Evolutionary conservation across 495 filamentous ascomycete species (phyloP).

Genomic region (Penicillium steckii): DNA sequence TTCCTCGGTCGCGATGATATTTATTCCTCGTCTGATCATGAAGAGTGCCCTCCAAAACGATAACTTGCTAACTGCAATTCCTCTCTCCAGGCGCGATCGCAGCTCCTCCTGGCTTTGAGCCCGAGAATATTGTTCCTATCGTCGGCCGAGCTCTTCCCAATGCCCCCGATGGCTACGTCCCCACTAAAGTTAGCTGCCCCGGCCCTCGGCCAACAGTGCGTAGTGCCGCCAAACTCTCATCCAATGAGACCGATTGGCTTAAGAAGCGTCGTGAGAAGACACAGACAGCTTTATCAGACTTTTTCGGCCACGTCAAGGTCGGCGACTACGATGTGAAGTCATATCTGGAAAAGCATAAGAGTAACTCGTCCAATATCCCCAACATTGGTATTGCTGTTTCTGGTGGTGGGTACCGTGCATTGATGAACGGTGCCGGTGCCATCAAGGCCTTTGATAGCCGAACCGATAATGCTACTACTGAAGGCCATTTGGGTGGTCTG

Average conservation of each 20-base stretch:
- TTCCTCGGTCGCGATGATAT: slow-evolving; percentile 4
- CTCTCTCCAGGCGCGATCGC: slow-evolving; percentile 18
- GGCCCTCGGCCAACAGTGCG: slow-evolving; percentile 50
- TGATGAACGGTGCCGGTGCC: slow-evolving; percentile 87
- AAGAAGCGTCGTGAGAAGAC: slow-evolving; percentile 51
- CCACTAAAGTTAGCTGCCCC: slow-evolving; percentile 40
- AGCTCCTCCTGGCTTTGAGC: slow-evolving; percentile 7
- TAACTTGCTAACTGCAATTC: slow-evolving; percentile 1
- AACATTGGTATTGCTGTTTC: slow-evolving; percentile 62
- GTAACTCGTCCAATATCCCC: slow-evolving; percentile 57
- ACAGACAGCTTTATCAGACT: slow-evolving; percentile 64
- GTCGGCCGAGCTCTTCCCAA: slow-evolving; percentile 40
- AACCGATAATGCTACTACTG: slow-evolving; percentile 59
- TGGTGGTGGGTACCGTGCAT: slow-evolving; percentile 78
- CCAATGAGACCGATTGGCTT: slow-evolving; percentile 70
- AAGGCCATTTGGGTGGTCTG: slow-evolving; percentile 78
- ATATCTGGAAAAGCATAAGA: slow-evolving; percentile 61
- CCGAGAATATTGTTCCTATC: slow-evolving; percentile 11
- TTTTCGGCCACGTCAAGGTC: slow-evolving; percentile 72
- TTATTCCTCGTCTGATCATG: not conserved
- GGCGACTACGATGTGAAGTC: slow-evolving; percentile 67
- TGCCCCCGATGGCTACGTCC: slow-evolving; percentile 49
- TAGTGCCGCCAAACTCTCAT: slow-evolving; percentile 56
- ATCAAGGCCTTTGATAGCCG: slow-evolving; percentile 82
- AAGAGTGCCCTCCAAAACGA: too few species aligned